phyloP scores from a whole-genome alignment of 371 early-diverging fungal species.

The Dinochytrium kinnereticum region DNA sequence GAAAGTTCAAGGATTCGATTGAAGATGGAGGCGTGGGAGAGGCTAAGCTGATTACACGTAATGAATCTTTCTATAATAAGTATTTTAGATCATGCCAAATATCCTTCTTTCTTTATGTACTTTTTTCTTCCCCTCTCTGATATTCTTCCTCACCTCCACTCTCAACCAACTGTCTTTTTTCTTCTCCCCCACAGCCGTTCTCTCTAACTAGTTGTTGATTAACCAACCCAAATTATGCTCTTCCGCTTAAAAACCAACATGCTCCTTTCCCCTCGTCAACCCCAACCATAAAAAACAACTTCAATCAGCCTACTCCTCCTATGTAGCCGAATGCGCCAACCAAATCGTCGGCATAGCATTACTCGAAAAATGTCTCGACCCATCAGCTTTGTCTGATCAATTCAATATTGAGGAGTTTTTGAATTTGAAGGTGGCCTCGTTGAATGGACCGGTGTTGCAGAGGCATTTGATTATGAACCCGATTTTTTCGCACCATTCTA shows the following conservation, averaged over 20 bases:
- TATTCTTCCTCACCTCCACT: too few species aligned
- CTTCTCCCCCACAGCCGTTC: too few species aligned
- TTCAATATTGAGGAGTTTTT: slow-evolving; percentile 46
- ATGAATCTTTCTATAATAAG: too few species aligned
- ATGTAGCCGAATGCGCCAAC: slow-evolving; percentile 27
- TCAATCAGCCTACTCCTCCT: slow-evolving; percentile 24
- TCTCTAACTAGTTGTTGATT: too few species aligned
- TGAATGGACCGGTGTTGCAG: slow-evolving; percentile 35
- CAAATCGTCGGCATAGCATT: slow-evolving; percentile 39
- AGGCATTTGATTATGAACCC: slow-evolving; percentile 47
- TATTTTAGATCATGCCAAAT: too few species aligned
- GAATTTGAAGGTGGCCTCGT: slow-evolving; percentile 12
- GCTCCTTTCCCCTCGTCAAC: background rate
- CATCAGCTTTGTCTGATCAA: slow-evolving; percentile 38
- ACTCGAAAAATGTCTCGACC: slow-evolving; percentile 28
- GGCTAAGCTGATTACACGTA: background rate
- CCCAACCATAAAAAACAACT: background rate
- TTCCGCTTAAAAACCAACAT: background rate
- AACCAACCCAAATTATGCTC: too few species aligned
- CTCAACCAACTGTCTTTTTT: too few species aligned
- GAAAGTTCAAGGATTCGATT: slow-evolving; percentile 20
- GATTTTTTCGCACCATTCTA: slow-evolving; percentile 42
- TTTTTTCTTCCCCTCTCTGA: too few species aligned
- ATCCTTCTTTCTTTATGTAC: too few species aligned
- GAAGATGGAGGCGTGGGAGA: slow-evolving; percentile 15